Conservation (phyloP, 331 rosid species). For the Quercus tomentella region DNA sequence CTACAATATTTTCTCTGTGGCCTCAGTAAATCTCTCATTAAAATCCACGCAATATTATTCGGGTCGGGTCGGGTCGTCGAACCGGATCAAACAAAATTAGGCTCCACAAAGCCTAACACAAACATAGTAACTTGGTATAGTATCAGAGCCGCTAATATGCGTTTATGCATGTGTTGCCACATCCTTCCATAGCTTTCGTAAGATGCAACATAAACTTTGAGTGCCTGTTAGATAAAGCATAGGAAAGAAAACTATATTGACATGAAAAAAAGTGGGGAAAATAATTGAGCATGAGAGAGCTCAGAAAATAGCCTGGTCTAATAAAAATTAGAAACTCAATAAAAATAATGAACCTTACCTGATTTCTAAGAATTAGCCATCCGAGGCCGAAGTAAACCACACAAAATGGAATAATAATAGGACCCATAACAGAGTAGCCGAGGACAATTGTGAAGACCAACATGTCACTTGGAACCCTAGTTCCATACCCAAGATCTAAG, state of each 20-base stretch:
- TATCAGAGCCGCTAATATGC: conserved; percentile 63
- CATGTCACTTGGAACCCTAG: conserved; percentile 84
- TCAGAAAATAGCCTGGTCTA: not conserved
- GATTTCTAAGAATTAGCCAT: conserved; percentile 72
- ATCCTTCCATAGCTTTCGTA: conserved; percentile 83
- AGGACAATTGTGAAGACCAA: too few relatives aligned
- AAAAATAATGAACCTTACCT: conserved; percentile 41
- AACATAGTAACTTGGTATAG: conserved; percentile 73
- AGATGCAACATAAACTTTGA: conserved; percentile 77
- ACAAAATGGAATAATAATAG: too few relatives aligned
- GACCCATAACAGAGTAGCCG: too few relatives aligned
- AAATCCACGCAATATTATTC: too few relatives aligned
- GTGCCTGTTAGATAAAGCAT: conserved; percentile 48
- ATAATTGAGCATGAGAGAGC: not conserved
- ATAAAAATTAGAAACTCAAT: not conserved
- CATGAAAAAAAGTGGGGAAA: not conserved
- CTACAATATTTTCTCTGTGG: too few relatives aligned
- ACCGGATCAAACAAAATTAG: too few relatives aligned
- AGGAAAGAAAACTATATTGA: not conserved
- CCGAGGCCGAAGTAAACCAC: too few relatives aligned
- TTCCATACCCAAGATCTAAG: too few relatives aligned
- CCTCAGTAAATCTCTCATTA: too few relatives aligned
- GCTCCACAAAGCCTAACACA: too few relatives aligned
- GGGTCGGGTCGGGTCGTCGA: too few relatives aligned
- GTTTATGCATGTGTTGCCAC: conserved; percentile 81